Conservation (phyloP, 176 grass and related monocot genomes). For the Typha latifolia region DNA sequence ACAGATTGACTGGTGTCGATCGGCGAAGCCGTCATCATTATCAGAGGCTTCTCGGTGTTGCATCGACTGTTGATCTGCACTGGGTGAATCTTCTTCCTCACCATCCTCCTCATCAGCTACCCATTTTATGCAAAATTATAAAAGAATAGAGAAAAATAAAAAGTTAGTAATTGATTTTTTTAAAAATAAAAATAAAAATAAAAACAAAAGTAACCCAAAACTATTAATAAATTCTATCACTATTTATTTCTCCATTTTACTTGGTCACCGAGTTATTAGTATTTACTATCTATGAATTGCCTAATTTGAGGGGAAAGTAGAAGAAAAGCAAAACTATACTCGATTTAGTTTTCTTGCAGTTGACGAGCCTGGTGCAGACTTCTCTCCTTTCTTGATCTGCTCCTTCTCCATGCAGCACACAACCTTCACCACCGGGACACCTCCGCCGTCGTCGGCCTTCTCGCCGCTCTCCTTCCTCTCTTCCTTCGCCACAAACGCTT, state of each 20-base stretch:
- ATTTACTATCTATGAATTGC: too few species aligned
- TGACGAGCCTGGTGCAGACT: constrained; percentile 16
- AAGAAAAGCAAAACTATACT: constrained; percentile 32
- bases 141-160: background rate
- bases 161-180: constrained; percentile 4
- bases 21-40: background rate
- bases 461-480: constrained; percentile 21
- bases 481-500: constrained; percentile 31
- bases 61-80: constrained; percentile 43
- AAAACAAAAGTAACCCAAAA: background rate
- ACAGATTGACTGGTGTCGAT: too few species aligned
- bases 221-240: too few species aligned
- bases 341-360: constrained; percentile 52
- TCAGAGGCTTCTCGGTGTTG: constrained; percentile 35
- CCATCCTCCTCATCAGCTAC: constrained; percentile 85
- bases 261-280: background rate
- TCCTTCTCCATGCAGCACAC: constrained; percentile 28
- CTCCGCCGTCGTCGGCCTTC: constrained; percentile 5
- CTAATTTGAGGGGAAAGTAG: background rate
- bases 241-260: background rate
- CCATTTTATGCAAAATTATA: constrained; percentile 33
- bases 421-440: constrained; percentile 20
- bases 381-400: constrained; percentile 44
- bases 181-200: background rate
- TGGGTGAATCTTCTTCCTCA: constrained; percentile 94